phyloP scores from a whole-genome alignment of 352 stramenopile genomes.

The Phytophthora vignae region DNA sequence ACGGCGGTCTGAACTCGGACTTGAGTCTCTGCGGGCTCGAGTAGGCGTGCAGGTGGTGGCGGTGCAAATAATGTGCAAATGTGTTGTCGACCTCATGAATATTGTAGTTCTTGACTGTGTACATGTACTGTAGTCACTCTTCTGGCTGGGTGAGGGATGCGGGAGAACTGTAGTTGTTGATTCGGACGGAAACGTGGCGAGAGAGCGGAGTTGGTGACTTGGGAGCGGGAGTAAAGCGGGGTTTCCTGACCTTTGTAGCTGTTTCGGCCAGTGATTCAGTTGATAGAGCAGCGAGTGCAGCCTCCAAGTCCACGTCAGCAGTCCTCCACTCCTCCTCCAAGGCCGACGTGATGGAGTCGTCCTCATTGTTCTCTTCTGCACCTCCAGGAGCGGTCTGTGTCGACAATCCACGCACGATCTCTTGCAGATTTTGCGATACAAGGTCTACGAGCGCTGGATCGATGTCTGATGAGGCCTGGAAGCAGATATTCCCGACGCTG shows the following conservation, averaged over 20 bases:
- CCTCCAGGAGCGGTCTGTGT: neutral
- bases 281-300: constrained; percentile 19
- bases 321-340: constrained; percentile 35
- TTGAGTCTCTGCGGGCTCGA: constrained; percentile 85
- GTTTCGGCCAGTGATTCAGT: neutral
- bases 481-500: constrained; percentile 74
- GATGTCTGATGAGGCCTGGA: constrained; percentile 49
- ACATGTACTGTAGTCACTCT: constrained; percentile 1
- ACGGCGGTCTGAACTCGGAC: constrained; percentile 79
- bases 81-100: constrained; percentile 10
- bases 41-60: constrained; percentile 28
- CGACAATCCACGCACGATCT: constrained; percentile 34
- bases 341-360: constrained; percentile 21
- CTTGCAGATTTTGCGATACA: constrained; percentile 45
- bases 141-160: constrained; percentile 1
- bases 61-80: constrained; percentile 19
- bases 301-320: constrained; percentile 31
- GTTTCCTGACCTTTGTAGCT: neutral
- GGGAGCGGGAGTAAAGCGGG: neutral
- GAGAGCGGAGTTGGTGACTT: constrained; percentile 8
- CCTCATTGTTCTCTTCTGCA: constrained; percentile 5
- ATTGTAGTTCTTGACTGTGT: constrained; percentile 17
- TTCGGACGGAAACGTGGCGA: constrained; percentile 32
- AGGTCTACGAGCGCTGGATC: constrained; percentile 51
- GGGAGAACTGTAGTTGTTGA: constrained; percentile 23